phyloP scores from a whole-genome alignment of 495 filamentous ascomycete genomes.

The Xylaria intraflava region DNA sequence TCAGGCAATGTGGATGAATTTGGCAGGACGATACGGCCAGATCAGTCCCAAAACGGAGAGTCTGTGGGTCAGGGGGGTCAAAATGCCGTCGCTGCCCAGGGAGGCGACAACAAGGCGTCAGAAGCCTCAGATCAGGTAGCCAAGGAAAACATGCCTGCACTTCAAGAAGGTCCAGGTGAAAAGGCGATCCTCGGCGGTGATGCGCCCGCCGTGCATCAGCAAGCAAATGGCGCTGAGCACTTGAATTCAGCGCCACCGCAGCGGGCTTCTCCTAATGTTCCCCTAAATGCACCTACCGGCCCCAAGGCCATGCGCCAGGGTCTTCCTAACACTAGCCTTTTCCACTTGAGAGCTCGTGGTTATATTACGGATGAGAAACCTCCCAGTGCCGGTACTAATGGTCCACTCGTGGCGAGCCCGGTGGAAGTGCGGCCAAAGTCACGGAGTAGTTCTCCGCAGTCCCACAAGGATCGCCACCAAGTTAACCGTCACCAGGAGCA shows the following conservation, averaged over 20 bases:
- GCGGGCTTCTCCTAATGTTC: constrained; percentile 37
- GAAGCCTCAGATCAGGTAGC: constrained; percentile 15
- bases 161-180: constrained; percentile 19
- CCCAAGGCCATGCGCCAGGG: constrained; percentile 92
- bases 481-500: constrained; percentile 28
- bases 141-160: constrained; percentile 16
- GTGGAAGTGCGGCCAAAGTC: constrained; percentile 27
- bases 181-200: constrained; percentile 24
- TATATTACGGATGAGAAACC: constrained; percentile 35
- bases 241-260: constrained; percentile 10
- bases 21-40: constrained; percentile 39
- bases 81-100: constrained; percentile 15
- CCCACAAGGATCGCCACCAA: constrained; percentile 26
- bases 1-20: constrained; percentile 47
- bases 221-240: constrained; percentile 1
- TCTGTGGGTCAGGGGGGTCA: constrained; percentile 17
- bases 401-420: constrained; percentile 28
- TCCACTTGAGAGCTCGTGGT: constrained; percentile 44
- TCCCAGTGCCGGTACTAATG: constrained; percentile 30
- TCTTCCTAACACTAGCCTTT: constrained; percentile 65
- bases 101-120: constrained; percentile 12
- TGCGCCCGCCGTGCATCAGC: constrained; percentile 21
- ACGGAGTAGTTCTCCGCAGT: constrained; percentile 36
- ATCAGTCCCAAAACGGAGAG: constrained; percentile 15
- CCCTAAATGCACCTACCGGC: constrained; percentile 71